Evolutionary conservation across 179 eudicot genomes (phyloP).

Genomic region (Vitellaria paradoxa): DNA sequence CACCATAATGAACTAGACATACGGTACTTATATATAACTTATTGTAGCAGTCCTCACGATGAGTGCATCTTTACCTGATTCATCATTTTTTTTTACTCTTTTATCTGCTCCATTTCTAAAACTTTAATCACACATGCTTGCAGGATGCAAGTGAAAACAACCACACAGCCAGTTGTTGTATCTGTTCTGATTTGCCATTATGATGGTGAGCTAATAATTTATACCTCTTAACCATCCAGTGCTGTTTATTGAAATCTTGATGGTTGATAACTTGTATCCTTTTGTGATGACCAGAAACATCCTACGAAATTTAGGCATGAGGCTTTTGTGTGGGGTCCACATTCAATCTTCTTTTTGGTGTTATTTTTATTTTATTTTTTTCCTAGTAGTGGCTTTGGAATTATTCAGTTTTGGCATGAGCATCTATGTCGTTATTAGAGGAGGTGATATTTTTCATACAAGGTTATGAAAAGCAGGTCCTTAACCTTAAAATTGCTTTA

Average conservation of each 20-base stretch:
- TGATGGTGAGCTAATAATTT: constrained; percentile 49
- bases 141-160: constrained; percentile 93
- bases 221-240: not conserved
- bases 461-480: not conserved
- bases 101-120: not conserved
- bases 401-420: constrained; percentile 1
- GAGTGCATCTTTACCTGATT: not conserved
- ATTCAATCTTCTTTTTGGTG: not conserved
- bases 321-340: not conserved
- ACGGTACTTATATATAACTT: not conserved
- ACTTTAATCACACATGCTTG: constrained; percentile 12
- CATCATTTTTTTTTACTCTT: not conserved
- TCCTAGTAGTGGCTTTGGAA: no score
- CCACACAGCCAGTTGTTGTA: constrained; percentile 67
- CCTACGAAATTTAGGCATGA: not conserved
- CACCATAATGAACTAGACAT: not conserved
- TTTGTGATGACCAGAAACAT: not conserved
- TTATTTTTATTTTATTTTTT: not conserved
- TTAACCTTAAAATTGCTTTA: not conserved
- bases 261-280: not conserved
- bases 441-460: not conserved
- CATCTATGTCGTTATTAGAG: not conserved
- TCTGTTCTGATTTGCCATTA: constrained; percentile 70
- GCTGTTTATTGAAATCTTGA: not conserved
- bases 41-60: not conserved